Conservation (phyloP, 2,329 filamentous ascomycete species). For the Phaeophleospora eucalypticola region DNA sequence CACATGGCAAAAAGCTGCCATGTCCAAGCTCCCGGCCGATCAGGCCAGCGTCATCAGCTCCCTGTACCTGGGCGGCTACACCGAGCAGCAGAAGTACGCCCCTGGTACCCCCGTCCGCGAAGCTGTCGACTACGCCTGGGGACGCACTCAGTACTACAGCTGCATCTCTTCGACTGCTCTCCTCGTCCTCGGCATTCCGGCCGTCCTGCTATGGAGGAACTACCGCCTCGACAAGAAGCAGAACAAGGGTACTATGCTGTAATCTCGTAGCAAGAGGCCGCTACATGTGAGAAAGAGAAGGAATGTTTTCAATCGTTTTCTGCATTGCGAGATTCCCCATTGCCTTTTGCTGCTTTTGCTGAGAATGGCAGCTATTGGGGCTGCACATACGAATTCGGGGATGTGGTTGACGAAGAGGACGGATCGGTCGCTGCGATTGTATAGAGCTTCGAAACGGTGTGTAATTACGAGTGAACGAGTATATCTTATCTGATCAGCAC, state of each 20-base stretch:
- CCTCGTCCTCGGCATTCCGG: conserved; percentile 30
- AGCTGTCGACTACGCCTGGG: conserved; percentile 47
- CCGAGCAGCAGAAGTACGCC: conserved; percentile 31
- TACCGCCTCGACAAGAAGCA: conserved; percentile 36
- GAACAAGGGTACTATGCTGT: conserved; percentile 35
- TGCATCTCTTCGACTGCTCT: conserved; percentile 37
- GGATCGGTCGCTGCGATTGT: too few species aligned
- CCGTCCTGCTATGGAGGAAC: conserved; percentile 34
- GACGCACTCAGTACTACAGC: conserved; percentile 43
- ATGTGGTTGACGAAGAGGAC: too few species aligned
- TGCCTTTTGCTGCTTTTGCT: too few species aligned
- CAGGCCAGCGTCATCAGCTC: conserved; percentile 28
- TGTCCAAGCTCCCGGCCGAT: conserved; percentile 11
- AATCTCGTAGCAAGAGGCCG: too few species aligned
- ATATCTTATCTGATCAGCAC: too few species aligned
- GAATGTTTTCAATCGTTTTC: too few species aligned
- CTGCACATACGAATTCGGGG: too few species aligned
- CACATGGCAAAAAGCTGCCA: conserved; percentile 16
- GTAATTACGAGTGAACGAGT: too few species aligned
- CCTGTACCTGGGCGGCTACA: conserved; percentile 25
- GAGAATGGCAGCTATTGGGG: too few species aligned
- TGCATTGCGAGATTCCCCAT: too few species aligned
- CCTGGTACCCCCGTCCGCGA: conserved; percentile 40
- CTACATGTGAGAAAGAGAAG: too few species aligned
- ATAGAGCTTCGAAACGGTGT: too few species aligned